Evolutionary conservation across 1,284 basidiomycete species (phyloP).

Genomic region (Neolentinus lepideus): DNA sequence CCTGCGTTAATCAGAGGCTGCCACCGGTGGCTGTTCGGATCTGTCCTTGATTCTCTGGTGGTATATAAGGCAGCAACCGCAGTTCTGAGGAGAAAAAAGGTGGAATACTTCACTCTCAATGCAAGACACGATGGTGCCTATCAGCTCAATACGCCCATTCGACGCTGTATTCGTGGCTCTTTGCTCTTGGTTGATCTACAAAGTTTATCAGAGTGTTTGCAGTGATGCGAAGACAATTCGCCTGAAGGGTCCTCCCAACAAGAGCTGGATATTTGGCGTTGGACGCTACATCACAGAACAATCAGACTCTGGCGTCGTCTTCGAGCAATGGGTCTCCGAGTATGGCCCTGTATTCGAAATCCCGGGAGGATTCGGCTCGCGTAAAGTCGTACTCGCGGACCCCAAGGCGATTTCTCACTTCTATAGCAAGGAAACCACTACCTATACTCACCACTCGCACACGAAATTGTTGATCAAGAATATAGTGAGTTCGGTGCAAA

Average conservation of each 20-base stretch:
- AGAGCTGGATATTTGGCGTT: not conserved
- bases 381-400: constrained; percentile 39
- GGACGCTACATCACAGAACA: not conserved
- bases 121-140: not conserved
- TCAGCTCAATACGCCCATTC: not conserved
- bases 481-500: constrained; percentile 24
- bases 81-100: too few relatives aligned
- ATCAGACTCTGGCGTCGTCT: not conserved
- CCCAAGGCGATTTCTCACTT: constrained; percentile 48
- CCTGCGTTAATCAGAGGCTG: too few relatives aligned
- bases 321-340: not conserved
- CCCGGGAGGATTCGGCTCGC: constrained; percentile 25
- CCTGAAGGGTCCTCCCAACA: not conserved
- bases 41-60: too few relatives aligned
- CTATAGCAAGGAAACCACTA: constrained; percentile 40
- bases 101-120: too few relatives aligned
- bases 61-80: too few relatives aligned
- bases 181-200: not conserved
- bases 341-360: constrained; percentile 1
- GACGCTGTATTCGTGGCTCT: not conserved
- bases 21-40: too few relatives aligned
- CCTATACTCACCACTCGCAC: constrained; percentile 33
- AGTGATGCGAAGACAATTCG: not conserved
- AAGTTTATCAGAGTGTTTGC: not conserved
- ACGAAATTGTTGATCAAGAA: constrained; percentile 31